These are phyloP conservation scores for Xylaria acuta DNA, from an alignment of 495 filamentous ascomycete species.

Conservation along the genomic window DNA sequence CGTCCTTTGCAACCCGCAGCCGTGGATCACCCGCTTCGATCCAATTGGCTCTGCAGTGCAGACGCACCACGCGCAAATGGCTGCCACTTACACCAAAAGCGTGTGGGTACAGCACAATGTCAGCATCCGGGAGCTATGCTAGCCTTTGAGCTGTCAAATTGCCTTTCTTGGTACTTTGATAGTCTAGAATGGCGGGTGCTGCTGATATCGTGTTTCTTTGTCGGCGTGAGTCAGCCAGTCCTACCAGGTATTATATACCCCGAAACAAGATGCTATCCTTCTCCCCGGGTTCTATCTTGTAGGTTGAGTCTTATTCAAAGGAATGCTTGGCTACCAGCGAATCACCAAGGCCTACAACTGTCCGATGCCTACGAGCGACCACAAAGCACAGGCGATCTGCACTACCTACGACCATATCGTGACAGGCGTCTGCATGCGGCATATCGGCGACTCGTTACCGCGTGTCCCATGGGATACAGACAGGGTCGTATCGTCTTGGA, in stretches of 20 bases:
- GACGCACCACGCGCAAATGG: constrained; percentile 31
- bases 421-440: background rate
- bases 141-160: constrained; percentile 20
- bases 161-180: constrained; percentile 19
- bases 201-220: constrained; percentile 14
- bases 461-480: background rate
- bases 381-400: background rate
- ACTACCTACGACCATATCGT: background rate
- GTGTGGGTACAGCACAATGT: constrained; percentile 19
- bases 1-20: constrained; percentile 35
- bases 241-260: background rate
- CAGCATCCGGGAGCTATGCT: constrained; percentile 16
- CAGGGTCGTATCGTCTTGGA: background rate
- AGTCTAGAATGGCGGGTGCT: constrained; percentile 10
- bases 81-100: constrained; percentile 30
- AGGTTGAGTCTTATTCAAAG: background rate
- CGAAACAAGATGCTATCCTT: background rate
- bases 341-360: constrained; percentile 4
- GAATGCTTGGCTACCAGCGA: background rate
- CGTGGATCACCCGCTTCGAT: constrained; percentile 34
- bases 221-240: constrained; percentile 6
- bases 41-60: constrained; percentile 34
- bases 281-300: background rate
- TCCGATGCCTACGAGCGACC: constrained; percentile 1
- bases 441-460: background rate